Evolutionary conservation across 2,329 filamentous ascomycete genomes (phyloP), one percentile per base, ranked within the genome.

Genomic region (Colletotrichum australisinense): DNA sequence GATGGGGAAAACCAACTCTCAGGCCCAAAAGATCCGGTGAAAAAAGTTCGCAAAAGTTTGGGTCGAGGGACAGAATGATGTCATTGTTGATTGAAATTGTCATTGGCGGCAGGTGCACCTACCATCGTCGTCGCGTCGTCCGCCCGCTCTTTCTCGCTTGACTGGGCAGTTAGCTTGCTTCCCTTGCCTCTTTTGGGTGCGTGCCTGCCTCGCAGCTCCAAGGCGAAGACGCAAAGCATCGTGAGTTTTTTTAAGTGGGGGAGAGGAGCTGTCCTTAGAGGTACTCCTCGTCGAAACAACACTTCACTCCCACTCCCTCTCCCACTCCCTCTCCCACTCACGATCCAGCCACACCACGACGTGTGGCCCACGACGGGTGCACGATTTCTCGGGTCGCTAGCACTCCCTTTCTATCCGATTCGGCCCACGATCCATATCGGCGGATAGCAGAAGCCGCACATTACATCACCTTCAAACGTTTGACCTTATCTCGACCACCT

Each of bases 71-170:
- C n/a, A 55, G 12, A 22, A 73, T 73, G 70, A 73, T 73, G 70
- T 73, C 70, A 73, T 73, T 62, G 55, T 26, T 38, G 66, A 60
- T 64, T 56, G 55, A 30, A 49, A 49, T 24, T 35, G 59, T 63
- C 60, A 52, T 63, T 35, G 60, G 42, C 35, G 46, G 67, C 55
- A 70, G 42, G 67, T 32, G 67, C 70, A 65, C 70, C 66, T 69
- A 63, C 70, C 66, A 69, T 32, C 19, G 7, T 53, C 42, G 42
- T 49, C 59, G 16, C 7, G 42, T 49, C 59, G 16, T 58, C 30
- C 57, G 12, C 65, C 35, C 32, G 69, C 69, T 35, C 42, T 19
- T 42, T 42, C 67, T 69, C 65, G 66, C 52, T 72, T 72, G 59
- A 55, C 28, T 57, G 52, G 52, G 26, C 38, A 24, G 38, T 7